Percentiles rank a stretch among this genome's conserved stretches.
Conservation (phyloP, 2,329 filamentous ascomycete species). For the Penicillium sp. region DNA sequence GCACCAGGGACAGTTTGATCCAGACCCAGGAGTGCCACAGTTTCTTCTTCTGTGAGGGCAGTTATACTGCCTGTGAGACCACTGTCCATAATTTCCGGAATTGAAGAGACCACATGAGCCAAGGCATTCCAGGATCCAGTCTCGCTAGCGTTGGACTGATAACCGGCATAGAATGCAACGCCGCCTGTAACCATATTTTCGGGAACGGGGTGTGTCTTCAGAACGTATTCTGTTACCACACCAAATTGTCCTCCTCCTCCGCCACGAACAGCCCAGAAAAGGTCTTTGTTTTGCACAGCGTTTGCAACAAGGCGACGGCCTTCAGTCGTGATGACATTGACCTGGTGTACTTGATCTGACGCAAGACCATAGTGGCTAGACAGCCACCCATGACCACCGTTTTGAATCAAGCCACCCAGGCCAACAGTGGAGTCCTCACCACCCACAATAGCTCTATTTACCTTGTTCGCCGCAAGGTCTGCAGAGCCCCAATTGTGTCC, state of each 20-base stretch:
- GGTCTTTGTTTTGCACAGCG: slow-evolving; percentile 43
- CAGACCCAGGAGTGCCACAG: no score
- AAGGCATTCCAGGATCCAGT: slow-evolving; percentile 32
- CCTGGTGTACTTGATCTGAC: slow-evolving; percentile 29
- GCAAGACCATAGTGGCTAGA: slow-evolving; percentile 26
- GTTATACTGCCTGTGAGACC: slow-evolving; percentile 20
- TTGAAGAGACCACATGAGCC: slow-evolving; percentile 26
- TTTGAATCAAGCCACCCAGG: slow-evolving; percentile 32
- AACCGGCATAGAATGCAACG: slow-evolving; percentile 9
- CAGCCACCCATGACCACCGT: slow-evolving; percentile 30
- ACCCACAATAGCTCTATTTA: slow-evolving; percentile 44
- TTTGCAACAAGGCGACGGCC: slow-evolving; percentile 39
- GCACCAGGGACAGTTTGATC: no score
- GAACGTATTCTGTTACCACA: slow-evolving; percentile 23
- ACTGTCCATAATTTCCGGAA: slow-evolving; percentile 33
- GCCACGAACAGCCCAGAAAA: slow-evolving; percentile 55
- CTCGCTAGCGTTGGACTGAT: slow-evolving; percentile 16
- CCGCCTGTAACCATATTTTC: slow-evolving; percentile 16
- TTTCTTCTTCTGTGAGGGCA: no score
- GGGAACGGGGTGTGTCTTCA: slow-evolving; percentile 17
- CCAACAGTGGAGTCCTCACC: slow-evolving; percentile 59
- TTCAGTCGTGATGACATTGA: slow-evolving; percentile 24
- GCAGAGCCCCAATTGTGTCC: slow-evolving; percentile 19
- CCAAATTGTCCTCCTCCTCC: slow-evolving; percentile 40
- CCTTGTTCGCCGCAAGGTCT: slow-evolving; percentile 18